Evolutionary conservation across 805 yeast genomes (phyloP), one percentile per base, ranked within the genome.

Genomic region (fission yeast (Schizosaccharomyces pombe)): DNA sequence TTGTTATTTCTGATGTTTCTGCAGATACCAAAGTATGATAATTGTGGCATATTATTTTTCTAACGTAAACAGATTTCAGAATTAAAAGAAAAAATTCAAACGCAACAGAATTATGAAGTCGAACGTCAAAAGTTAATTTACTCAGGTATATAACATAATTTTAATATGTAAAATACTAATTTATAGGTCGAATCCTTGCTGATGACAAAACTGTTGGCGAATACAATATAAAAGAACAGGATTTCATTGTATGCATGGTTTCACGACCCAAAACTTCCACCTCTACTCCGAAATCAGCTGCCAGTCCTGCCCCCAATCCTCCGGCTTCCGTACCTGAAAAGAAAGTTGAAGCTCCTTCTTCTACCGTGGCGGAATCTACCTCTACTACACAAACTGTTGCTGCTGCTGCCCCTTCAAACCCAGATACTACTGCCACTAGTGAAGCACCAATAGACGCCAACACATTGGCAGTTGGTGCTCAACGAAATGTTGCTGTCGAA

Each of bases 211-310:
- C 82, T 2, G 72, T 89, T 57, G 81, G 74, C 53, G 73, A 75
- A 5, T 80, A 79, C 65, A 82, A 82, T 59, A 75, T 89, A 60
- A 85, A 85, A 65, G 78, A 73, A 43, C 79, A 79, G 56, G 95
- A 85, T 62, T 89, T 86, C 61, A 78, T 91, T 55, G 87, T 91
- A 56, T 89, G 86, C 67, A 89, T 91, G 97, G 75, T 86, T 54
- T 76, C 87, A 22, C 49, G 49, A 6, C 49, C 49, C 30, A 26
- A 19, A 16, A n/a, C 49, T 5, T 22, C 28, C 4, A 14, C 30
- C 14, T 22, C 28, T 8, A 43, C 61, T 31, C 58, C 56, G 14
- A 52, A 52, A 11, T 5, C 57, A 4, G 16, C 59, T 34, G 51
- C 57, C 8, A 55, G 58, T 22, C 39, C 58, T 26, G 26, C 58